These are phyloP conservation scores for Exophiala phaeomuriformis DNA, from an alignment of 2,329 filamentous ascomycete species.

Conservation along the genomic window DNA sequence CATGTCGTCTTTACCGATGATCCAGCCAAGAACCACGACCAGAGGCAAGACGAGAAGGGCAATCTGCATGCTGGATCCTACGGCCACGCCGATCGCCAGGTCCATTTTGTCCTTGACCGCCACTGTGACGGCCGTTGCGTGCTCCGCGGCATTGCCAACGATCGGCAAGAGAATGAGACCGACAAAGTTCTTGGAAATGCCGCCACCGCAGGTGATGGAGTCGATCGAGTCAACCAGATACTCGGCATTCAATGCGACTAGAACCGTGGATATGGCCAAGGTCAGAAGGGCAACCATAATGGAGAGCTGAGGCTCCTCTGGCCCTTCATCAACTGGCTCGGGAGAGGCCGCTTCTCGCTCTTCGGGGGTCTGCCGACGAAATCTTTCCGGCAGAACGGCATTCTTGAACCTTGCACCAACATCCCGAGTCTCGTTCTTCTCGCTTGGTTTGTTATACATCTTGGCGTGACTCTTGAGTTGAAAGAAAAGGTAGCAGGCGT, in stretches of 20 bases:
- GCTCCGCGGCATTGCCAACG: constrained; percentile 60
- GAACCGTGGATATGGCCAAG: constrained; percentile 63
- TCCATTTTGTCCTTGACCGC: constrained; percentile 63
- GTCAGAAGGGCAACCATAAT: constrained; percentile 65
- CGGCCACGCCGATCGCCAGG: constrained; percentile 57
- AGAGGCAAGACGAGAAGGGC: constrained; percentile 56
- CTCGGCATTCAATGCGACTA: constrained; percentile 71
- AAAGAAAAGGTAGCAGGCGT: constrained; percentile 77
- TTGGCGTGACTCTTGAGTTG: constrained; percentile 77
- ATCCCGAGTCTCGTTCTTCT: constrained; percentile 62
- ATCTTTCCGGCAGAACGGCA: constrained; percentile 27
- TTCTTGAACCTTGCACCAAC: constrained; percentile 23
- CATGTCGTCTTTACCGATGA: constrained; percentile 54
- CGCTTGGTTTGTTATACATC: constrained; percentile 72
- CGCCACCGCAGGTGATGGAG: constrained; percentile 43
- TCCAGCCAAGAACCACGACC: constrained; percentile 56
- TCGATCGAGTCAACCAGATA: constrained; percentile 56
- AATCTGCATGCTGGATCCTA: constrained; percentile 61
- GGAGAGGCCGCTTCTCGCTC: constrained; percentile 2
- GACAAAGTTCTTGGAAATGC: constrained; percentile 54
- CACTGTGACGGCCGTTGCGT: constrained; percentile 56
- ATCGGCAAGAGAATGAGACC: constrained; percentile 59
- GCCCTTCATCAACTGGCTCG: constrained; percentile 52
- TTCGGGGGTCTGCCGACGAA: constrained; percentile 4
- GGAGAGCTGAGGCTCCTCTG: constrained; percentile 66